These are phyloP conservation scores for Coprinopsis marcescibilis DNA, from an alignment of 768 basidiomycete genomes.

Conservation along the genomic window DNA sequence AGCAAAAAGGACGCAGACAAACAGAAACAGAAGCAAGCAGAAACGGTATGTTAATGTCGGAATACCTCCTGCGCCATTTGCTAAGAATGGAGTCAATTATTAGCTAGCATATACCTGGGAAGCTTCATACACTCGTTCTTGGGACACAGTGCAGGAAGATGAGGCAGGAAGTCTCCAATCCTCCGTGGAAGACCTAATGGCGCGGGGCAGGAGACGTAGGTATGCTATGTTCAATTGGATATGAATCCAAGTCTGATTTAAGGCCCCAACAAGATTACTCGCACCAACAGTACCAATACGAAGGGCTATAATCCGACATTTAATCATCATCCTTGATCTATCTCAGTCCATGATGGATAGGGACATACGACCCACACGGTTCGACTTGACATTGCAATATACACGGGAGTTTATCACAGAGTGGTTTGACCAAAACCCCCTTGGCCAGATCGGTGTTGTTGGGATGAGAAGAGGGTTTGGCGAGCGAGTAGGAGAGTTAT, in stretches of 20 bases:
- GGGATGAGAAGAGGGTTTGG: slow-evolving; percentile 90
- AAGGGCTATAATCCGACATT: slow-evolving; percentile 92
- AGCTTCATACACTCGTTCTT: slow-evolving; percentile 87
- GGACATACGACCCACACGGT: slow-evolving; percentile 92
- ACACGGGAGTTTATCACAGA: slow-evolving; percentile 88
- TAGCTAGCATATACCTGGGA: slow-evolving; percentile 95
- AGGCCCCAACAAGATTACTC: slow-evolving; percentile 47
- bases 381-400: slow-evolving; percentile 87
- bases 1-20: slow-evolving; percentile 51
- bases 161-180: slow-evolving; percentile 86
- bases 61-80: neutral
- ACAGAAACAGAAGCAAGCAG: slow-evolving; percentile 39
- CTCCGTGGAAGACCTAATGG: slow-evolving; percentile 86
- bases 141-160: slow-evolving; percentile 98
- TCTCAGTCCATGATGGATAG: slow-evolving; percentile 91
- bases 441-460: slow-evolving; percentile 94
- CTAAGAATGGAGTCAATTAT: slow-evolving; percentile 1
- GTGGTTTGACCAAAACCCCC: slow-evolving; percentile 99
- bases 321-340: slow-evolving; percentile 88
- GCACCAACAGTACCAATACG: slow-evolving; percentile 85
- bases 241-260: slow-evolving; percentile 2
- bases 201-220: slow-evolving; percentile 81
- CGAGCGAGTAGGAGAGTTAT: slow-evolving; percentile 88
- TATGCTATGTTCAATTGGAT: slow-evolving; percentile 25
- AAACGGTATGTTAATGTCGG: slow-evolving; percentile 32